Evolutionary conservation across 192 early-diverging fungal genomes (phyloP).

Genomic region (Kappamyces sp.): DNA sequence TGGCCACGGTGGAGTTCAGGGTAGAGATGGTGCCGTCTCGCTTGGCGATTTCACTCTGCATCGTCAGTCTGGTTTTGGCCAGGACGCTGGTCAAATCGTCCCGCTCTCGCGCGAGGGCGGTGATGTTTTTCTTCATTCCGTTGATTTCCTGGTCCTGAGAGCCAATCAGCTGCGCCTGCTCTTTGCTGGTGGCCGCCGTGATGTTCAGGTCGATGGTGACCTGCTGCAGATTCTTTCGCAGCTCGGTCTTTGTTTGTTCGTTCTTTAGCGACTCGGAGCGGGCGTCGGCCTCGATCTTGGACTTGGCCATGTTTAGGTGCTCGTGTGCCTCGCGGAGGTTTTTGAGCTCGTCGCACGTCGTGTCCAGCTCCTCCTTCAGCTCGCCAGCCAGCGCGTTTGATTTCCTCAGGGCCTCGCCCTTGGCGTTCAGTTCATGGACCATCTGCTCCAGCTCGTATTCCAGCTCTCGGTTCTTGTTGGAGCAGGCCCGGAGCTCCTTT

Average conservation of each 20-base stretch:
- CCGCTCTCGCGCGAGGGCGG: slow-evolving; percentile 30
- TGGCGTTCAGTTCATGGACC: slow-evolving; percentile 41
- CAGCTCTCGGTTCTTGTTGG: slow-evolving; percentile 34
- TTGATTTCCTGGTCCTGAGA: slow-evolving; percentile 35
- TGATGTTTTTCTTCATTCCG: slow-evolving; percentile 32
- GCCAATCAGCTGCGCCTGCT: slow-evolving; percentile 29
- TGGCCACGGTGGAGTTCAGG: slow-evolving; percentile 24
- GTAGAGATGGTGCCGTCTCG: slow-evolving; percentile 38
- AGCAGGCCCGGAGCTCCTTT: slow-evolving; percentile 35
- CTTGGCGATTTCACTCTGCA: slow-evolving; percentile 33
- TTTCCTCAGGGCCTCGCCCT: slow-evolving; percentile 34
- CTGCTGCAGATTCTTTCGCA: not conserved
- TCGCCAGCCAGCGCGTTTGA: slow-evolving; percentile 31
- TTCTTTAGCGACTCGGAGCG: not conserved
- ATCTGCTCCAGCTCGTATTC: slow-evolving; percentile 52
- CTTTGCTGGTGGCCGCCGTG: slow-evolving; percentile 25
- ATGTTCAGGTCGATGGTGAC: slow-evolving; percentile 20
- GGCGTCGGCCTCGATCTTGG: slow-evolving; percentile 17
- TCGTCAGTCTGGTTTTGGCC: slow-evolving; percentile 31
- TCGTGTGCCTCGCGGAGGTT: slow-evolving; percentile 20
- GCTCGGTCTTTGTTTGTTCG: slow-evolving; percentile 11
- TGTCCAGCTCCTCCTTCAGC: slow-evolving; percentile 31
- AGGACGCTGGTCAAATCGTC: slow-evolving; percentile 36
- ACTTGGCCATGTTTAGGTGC: not conserved
- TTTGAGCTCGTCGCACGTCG: slow-evolving; percentile 29